A percentile compares a stretch with the other conserved stretches of the same genome.
Conservation (phyloP, 2,329 filamentous ascomycete genomes). For the Nemania sp. region DNA sequence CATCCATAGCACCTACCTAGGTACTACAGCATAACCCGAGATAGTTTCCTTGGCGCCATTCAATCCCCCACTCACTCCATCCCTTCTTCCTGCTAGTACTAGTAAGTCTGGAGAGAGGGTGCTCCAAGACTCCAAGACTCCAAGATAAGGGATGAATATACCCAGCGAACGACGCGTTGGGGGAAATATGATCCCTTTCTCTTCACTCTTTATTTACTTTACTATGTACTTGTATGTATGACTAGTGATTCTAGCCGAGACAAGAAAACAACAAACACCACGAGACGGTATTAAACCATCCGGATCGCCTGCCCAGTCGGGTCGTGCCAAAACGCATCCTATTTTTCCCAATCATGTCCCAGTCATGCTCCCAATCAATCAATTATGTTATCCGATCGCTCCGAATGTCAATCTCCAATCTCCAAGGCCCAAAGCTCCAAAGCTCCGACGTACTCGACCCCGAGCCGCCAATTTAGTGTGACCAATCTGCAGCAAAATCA, state of each 20-base stretch:
- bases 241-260: constrained; percentile 16
- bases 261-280: background rate
- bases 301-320: background rate
- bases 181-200: background rate
- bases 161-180: background rate
- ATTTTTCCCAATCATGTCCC: constrained; percentile 4
- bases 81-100: background rate
- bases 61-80: no score
- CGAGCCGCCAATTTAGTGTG: constrained; percentile 3
- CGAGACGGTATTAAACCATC: background rate
- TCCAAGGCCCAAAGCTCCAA: constrained; percentile 14
- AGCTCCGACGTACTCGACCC: constrained; percentile 13
- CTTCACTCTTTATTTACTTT: background rate
- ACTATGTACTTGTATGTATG: constrained; percentile 1
- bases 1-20: background rate
- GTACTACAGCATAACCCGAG: background rate
- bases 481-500: background rate
- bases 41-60: no score
- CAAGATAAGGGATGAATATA: background rate
- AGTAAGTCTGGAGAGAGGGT: background rate
- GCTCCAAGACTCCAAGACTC: no score
- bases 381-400: background rate
- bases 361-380: background rate
- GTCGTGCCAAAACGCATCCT: background rate
- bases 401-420: background rate